A percentile compares a stretch with the other conserved stretches of the same genome.
Conservation (phyloP, 257 asterid species). For the Nicotiana sylvestris region DNA sequence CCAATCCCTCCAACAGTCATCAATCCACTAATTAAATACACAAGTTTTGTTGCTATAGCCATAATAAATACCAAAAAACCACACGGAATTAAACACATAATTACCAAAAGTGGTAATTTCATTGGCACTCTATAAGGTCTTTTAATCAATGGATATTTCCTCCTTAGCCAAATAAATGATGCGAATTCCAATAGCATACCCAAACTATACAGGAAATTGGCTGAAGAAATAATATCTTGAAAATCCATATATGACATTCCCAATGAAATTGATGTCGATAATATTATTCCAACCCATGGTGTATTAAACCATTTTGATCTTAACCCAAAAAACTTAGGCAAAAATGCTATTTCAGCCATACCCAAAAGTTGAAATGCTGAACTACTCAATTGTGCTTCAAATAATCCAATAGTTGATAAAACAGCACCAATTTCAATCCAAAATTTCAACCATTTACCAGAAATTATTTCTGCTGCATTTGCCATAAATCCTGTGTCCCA, state of each 20-base stretch:
- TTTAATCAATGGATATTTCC: conserved; percentile 39
- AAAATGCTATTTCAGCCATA: conserved; percentile 48
- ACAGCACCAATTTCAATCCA: conserved; percentile 72
- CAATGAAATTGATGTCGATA: conserved; percentile 41
- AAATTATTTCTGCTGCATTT: conserved; percentile 42
- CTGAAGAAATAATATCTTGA: conserved; percentile 43
- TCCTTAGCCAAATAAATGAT: conserved; percentile 57
- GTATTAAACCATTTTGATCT: conserved; percentile 24
- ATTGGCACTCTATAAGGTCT: conserved; percentile 66
- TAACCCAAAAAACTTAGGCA: conserved; percentile 36
- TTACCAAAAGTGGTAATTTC: conserved; percentile 24
- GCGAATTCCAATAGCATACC: conserved; percentile 74
- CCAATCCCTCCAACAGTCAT: conserved; percentile 48
- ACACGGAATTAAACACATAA: conserved; percentile 60
- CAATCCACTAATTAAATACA: conserved; percentile 40
- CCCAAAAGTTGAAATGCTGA: conserved; percentile 48
- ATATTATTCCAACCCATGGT: conserved; percentile 46
- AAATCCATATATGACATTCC: conserved; percentile 55
- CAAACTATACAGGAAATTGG: conserved; percentile 59
- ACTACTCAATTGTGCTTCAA: conserved; percentile 68
- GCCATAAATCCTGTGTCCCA: conserved; percentile 74
- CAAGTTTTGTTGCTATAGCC: conserved; percentile 45
- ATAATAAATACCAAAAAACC: conserved; percentile 53
- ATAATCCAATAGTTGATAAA: conserved; percentile 47
- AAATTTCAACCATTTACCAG: conserved; percentile 60